Base-by-base conservation (phyloP, 176 grass and related monocot species). In the Cenchrus purpureus region DNA sequence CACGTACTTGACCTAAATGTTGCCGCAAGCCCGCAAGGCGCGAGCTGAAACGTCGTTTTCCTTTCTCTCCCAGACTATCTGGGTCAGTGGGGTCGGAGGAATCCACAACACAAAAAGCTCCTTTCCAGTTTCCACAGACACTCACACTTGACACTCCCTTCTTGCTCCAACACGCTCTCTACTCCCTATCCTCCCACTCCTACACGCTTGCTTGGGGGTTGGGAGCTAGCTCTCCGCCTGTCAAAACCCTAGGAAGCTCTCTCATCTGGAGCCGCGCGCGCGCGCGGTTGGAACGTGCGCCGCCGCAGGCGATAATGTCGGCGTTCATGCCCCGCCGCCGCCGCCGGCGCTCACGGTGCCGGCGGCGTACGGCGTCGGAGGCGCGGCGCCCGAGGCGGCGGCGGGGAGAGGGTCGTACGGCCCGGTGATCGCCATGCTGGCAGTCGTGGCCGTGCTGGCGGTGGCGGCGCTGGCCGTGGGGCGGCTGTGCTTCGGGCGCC, bases 351-450 rank as follows among this genome's bases (percentile, higher is more conserved):
- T 68, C 32, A 65, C 77, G 83, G 77, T 83, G 51, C 85, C 84
- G 15, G 71, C 60, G 19, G 59, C 53, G 78, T 79, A 17, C 88
- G 34, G 72, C 16, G 17, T 54, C 7, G 81, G 44, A 40, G 63
- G 63, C 51, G 51, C 14, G 17, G 51, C 14, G 17, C 15, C 53
- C 25, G 65, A 76, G 7, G 50, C 37, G 62, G 3, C 84, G 54
- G 68, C 59, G 1, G 74, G 37, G 32, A 79, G 60, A 11, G 92
- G 83, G 0, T 91, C 93, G 7, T 89, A 90, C 57, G 93, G 93
- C 10, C 83, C 93, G 66, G 76, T 95, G 83, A 92, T 95, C 90
- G 88, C 82, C 5, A 89, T 95, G 79, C 85, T 95, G 11, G 87
- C 82, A 25, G 65, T 90, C 79, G 80, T 95, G 17, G 82, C 76